Conservation (phyloP, 139 green algal species). For the Coccomyxa sp. region DNA sequence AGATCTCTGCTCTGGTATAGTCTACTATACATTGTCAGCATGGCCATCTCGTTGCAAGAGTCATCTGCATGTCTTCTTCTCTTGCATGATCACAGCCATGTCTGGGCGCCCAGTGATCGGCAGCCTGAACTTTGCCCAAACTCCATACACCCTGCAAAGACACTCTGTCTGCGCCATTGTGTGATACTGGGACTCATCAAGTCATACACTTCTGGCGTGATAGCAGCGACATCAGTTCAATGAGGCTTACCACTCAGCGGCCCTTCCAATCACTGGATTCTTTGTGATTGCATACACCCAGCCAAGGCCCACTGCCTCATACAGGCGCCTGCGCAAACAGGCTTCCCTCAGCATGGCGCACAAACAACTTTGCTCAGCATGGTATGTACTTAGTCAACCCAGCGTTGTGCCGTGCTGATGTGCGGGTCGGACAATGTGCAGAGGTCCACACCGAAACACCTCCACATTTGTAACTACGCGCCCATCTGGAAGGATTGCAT, state of each 20-base stretch:
- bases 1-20: no score
- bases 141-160: slow-evolving; percentile 61
- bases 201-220: background rate
- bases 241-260: slow-evolving; percentile 39
- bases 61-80: slow-evolving; percentile 34
- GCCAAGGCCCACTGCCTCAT: slow-evolving; percentile 88
- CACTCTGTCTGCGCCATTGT: background rate
- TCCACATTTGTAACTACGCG: slow-evolving; percentile 74
- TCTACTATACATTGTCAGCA: no score
- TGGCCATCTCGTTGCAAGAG: background rate
- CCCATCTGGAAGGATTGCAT: slow-evolving; percentile 79
- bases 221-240: background rate
- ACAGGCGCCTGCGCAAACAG: slow-evolving; percentile 72
- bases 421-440: no score
- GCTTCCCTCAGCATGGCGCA: no score
- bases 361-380: slow-evolving; percentile 21
- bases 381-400: background rate
- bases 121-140: slow-evolving; percentile 82
- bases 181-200: background rate
- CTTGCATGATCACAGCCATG: slow-evolving; percentile 32
- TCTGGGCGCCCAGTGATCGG: slow-evolving; percentile 62
- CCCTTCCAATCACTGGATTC: slow-evolving; percentile 30
- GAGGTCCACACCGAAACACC: slow-evolving; percentile 42
- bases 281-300: slow-evolving; percentile 91
- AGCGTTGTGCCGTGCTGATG: no score